Percentiles rank a stretch among this genome's conserved stretches.
Evolutionary conservation across 371 early-diverging fungal species (phyloP).

Genomic region (Apophysomyces ossiformis): DNA sequence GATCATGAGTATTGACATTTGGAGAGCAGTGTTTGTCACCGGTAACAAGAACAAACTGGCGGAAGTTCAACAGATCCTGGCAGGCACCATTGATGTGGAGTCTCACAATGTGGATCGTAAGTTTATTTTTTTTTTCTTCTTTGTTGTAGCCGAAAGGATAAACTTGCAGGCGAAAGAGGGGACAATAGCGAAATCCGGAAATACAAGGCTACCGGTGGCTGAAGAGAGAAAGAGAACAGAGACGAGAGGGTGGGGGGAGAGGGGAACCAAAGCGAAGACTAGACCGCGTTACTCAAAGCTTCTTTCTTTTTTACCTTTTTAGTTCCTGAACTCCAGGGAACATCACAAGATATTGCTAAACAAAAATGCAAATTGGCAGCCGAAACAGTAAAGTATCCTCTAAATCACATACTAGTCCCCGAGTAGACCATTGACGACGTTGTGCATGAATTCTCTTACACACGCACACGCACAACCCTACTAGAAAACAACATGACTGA

Average conservation of each 20-base stretch:
- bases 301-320: background rate
- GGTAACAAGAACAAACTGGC: slow-evolving; percentile 94
- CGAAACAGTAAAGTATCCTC: slow-evolving; percentile 45
- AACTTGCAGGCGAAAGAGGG: too few species aligned
- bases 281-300: too few species aligned
- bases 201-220: too few species aligned
- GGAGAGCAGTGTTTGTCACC: slow-evolving; percentile 50
- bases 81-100: slow-evolving; percentile 65
- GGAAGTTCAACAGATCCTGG: slow-evolving; percentile 87
- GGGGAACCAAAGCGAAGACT: too few species aligned
- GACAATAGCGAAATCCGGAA: too few species aligned
- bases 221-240: too few species aligned
- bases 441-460: too few species aligned
- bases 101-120: slow-evolving; percentile 77
- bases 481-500: too few species aligned
- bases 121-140: slow-evolving; percentile 18
- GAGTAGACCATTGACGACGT: too few species aligned
- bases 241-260: too few species aligned
- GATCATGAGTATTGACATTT: background rate
- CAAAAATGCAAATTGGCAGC: slow-evolving; percentile 85
- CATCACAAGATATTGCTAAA: slow-evolving; percentile 71
- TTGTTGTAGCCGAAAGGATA: too few species aligned
- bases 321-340: slow-evolving; percentile 93
- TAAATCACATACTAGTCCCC: background rate
- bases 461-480: too few species aligned